These are phyloP conservation scores for Lasiodiplodia hormozganensis DNA, from an alignment of 2,329 filamentous ascomycete genomes.

Conservation along the genomic window DNA sequence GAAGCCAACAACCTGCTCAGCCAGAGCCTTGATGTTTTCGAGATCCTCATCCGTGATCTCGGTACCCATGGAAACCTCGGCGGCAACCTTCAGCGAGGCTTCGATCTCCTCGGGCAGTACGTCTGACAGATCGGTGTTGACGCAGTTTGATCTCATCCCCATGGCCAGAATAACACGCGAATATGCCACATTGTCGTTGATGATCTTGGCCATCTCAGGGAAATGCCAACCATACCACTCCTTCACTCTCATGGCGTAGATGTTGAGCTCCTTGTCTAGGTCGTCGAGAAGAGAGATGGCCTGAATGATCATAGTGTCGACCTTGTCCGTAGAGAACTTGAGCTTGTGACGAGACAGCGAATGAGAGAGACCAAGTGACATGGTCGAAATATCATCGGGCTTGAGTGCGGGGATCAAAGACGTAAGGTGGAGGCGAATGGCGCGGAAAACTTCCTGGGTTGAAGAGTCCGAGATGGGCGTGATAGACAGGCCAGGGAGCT, in stretches of 20 bases:
- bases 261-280: constrained; percentile 98
- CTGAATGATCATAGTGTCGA: constrained; percentile 99
- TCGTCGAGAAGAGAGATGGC: constrained; percentile 89
- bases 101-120: constrained; percentile 97
- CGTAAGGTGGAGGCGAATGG: constrained; percentile 88
- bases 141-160: constrained; percentile 84
- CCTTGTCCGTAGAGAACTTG: constrained; percentile 98
- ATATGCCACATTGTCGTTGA: constrained; percentile 97
- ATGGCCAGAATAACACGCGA: constrained; percentile 85
- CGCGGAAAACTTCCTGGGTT: constrained; percentile 89
- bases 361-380: constrained; percentile 95
- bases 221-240: constrained; percentile 99
- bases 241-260: constrained; percentile 98
- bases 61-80: constrained; percentile 97
- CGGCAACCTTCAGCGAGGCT: constrained; percentile 86
- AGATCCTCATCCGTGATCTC: constrained; percentile 94
- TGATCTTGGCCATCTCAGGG: constrained; percentile 94
- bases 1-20: constrained; percentile 91
- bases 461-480: constrained; percentile 81
- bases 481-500: constrained; percentile 86
- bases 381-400: constrained; percentile 86
- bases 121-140: constrained; percentile 79
- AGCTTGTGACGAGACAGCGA: constrained; percentile 91
- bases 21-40: constrained; percentile 88
- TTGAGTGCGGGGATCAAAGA: constrained; percentile 89